These are phyloP conservation scores for Coemansia pectinata DNA, from an alignment of 192 early-diverging fungal species.

Conservation along the genomic window DNA sequence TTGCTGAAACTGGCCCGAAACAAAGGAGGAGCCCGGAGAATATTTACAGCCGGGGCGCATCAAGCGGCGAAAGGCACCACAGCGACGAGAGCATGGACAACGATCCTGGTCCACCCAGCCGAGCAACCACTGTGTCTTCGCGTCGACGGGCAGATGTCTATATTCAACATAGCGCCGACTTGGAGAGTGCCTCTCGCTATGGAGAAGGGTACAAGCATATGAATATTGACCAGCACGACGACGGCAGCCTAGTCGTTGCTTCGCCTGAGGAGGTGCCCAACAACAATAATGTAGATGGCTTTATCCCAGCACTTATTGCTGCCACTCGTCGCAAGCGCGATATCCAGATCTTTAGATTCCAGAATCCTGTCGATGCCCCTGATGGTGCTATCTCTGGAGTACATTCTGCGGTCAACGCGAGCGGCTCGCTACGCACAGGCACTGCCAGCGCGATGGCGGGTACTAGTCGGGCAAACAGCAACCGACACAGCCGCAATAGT, in stretches of 20 bases:
- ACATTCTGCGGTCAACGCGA: not conserved
- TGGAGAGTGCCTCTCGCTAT: conserved; percentile 39
- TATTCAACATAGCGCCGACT: conserved; percentile 38
- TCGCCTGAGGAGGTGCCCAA: conserved; percentile 7
- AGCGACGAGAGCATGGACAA: not conserved
- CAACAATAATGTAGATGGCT: conserved; percentile 14
- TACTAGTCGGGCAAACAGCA: conserved; percentile 6
- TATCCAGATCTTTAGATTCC: conserved; percentile 49
- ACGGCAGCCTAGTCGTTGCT: conserved; percentile 40
- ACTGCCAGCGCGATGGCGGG: not conserved
- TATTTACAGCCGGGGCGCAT: not conserved
- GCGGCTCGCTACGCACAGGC: not conserved
- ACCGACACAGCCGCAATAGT: conserved; percentile 12
- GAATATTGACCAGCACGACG: conserved; percentile 42
- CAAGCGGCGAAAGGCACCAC: not conserved
- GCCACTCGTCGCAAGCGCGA: conserved; percentile 51
- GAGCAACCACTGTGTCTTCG: conserved; percentile 10
- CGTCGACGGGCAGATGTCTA: conserved; percentile 30
- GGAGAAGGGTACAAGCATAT: conserved; percentile 53
- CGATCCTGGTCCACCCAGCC: conserved; percentile 22
- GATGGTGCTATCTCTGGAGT: conserved; percentile 30
- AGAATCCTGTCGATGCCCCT: conserved; percentile 35
- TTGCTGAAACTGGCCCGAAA: not conserved
- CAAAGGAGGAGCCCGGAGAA: not conserved
- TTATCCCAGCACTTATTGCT: conserved; percentile 49